A percentile compares a stretch with the other conserved stretches of the same genome.
phyloP scores from a whole-genome alignment of 805 yeast species.

The Lipomyces orientalis region DNA sequence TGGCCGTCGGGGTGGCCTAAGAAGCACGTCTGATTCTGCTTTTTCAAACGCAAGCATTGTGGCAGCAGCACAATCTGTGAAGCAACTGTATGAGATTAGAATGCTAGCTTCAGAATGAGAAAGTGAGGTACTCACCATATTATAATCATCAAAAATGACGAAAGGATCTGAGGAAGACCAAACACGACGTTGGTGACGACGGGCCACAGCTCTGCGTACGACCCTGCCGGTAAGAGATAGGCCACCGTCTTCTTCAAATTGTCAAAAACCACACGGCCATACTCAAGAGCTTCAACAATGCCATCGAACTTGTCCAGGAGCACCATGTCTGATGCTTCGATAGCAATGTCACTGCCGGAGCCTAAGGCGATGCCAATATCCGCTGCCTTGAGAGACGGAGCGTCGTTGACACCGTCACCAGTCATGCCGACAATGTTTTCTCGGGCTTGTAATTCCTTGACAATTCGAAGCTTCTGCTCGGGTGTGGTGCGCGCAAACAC shows the following conservation, averaged over 20 bases:
- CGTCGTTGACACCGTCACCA: conserved; percentile 79
- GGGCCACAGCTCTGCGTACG: conserved; percentile 59
- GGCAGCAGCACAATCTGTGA: conserved; percentile 56
- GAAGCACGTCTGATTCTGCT: neutral
- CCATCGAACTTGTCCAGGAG: conserved; percentile 62
- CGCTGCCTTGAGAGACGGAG: conserved; percentile 75
- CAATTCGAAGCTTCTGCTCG: conserved; percentile 58
- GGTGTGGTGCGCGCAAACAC: conserved; percentile 53
- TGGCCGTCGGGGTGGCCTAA: neutral
- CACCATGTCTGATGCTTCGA: conserved; percentile 71
- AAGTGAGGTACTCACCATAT: conserved; percentile 43
- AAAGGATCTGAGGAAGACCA: conserved; percentile 57
- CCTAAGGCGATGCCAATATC: conserved; percentile 79
- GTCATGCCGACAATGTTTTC: conserved; percentile 42
- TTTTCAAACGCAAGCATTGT: conserved; percentile 43
- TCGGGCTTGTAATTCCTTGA: conserved; percentile 52
- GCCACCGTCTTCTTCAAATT: conserved; percentile 55
- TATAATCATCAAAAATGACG: conserved; percentile 59
- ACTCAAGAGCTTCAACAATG: conserved; percentile 84
- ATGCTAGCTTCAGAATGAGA: neutral
- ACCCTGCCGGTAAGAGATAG: conserved; percentile 60
- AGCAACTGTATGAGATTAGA: conserved; percentile 39
- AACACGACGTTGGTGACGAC: conserved; percentile 54
- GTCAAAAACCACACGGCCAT: conserved; percentile 74
- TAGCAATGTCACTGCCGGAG: conserved; percentile 73